Percentiles rank a stretch among this genome's conserved stretches.
Conservation (phyloP, 306 rosid genomes). For the Lathyrus oleraceus region DNA sequence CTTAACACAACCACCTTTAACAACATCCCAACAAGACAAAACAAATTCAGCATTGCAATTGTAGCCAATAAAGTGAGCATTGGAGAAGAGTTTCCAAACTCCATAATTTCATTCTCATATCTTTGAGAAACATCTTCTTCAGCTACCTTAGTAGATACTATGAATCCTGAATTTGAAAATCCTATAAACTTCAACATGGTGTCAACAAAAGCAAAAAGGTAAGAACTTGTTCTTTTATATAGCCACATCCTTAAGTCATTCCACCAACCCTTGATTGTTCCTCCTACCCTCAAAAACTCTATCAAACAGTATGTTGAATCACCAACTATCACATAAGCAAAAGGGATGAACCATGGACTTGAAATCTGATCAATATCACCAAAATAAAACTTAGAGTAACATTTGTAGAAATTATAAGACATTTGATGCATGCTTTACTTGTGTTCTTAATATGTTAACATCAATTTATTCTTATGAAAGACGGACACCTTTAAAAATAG, state of each 20-base stretch:
- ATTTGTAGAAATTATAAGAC: background rate
- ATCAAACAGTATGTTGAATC: slow-evolving; percentile 43
- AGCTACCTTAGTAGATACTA: slow-evolving; percentile 55
- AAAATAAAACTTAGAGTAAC: background rate
- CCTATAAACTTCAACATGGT: slow-evolving; percentile 38
- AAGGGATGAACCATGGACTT: slow-evolving; percentile 72
- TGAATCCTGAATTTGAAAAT: slow-evolving; percentile 41
- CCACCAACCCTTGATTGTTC: slow-evolving; percentile 79
- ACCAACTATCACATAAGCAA: slow-evolving; percentile 52
- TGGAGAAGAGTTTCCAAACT: slow-evolving; percentile 66
- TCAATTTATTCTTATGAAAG: background rate
- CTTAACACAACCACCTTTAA: slow-evolving; percentile 38
- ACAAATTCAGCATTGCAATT: slow-evolving; percentile 56
- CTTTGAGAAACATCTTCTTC: slow-evolving; percentile 57
- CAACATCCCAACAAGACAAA: slow-evolving; percentile 49
- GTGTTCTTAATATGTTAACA: background rate
- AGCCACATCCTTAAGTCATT: slow-evolving; percentile 69
- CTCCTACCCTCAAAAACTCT: slow-evolving; percentile 58
- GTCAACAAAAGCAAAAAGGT: slow-evolving; percentile 37
- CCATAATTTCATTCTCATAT: slow-evolving; percentile 58
- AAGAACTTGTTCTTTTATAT: slow-evolving; percentile 69
- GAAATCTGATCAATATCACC: slow-evolving; percentile 44
- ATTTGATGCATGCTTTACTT: background rate
- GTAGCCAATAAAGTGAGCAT: slow-evolving; percentile 55
- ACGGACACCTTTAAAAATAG: no score